Evolutionary conservation across 257 asterid genomes (phyloP), one percentile per base, ranked within the genome.

Genomic region (Forsythia viridissima): DNA sequence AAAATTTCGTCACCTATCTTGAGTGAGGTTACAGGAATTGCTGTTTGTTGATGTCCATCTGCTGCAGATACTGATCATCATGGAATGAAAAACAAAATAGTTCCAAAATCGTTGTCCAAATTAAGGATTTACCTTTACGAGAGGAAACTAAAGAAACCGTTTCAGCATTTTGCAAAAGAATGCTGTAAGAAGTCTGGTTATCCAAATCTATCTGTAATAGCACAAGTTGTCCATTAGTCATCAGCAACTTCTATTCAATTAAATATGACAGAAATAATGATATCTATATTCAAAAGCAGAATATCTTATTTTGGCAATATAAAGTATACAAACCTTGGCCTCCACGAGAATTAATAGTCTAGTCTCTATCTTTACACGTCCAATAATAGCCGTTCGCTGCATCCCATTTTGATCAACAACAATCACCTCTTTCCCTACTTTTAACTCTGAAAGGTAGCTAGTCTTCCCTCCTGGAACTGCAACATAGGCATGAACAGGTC

Each of bases 291-390:
- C 18, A 4, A 81, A 68, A 68, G 16, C 16, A 75, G 10, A 36
- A 69, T 51, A 37, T 43, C 55, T 41, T 71, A 5, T 37, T 83
- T 70, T 34, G 68, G 75, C 74, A 43, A 68, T 39, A 59, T 61
- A 72, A 76, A 75, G 65, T 34, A 39, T 51, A 70, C 81, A 63
- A 55, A 92, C 98, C 94, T 94, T 90, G 30, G 96, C 96, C 83
- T 94, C 97, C 68, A 94, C 84, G 74, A 94, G 97, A 78, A 94
- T 77, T 63, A 94, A 85, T 40, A 86, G 97, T 80, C 98, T 88
- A 6, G 97, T 89, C 87, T 94, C 98, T 76, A 92, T 90, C 90
- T 94, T 92, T 77, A 92, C 93, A 70, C 98, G 97, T 3, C 98
- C 98, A 70, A 94, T 87, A 51, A 91, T 84, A 81, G 97, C 88